phyloP scores from a whole-genome alignment of 2,329 filamentous ascomycete genomes.

The Stagonosporopsis vannaccii region DNA sequence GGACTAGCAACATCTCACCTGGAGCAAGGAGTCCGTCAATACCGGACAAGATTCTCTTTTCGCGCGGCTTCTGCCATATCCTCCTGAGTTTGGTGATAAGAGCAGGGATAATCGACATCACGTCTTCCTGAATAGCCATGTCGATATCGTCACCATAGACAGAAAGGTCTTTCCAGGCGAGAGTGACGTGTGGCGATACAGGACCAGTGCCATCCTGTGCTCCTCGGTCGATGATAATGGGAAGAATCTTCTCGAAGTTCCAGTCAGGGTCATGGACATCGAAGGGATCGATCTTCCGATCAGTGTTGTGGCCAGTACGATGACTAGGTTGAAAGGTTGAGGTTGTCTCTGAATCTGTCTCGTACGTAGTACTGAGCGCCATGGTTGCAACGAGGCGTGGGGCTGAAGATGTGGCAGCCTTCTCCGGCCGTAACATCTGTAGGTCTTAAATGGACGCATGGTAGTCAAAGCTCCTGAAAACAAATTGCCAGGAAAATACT shows the following conservation, averaged over 20 bases:
- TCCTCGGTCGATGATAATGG: background rate
- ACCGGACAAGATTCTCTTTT: slow-evolving; percentile 63
- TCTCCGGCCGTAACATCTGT: background rate
- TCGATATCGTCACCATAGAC: background rate
- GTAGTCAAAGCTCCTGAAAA: background rate
- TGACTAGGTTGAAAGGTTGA: background rate
- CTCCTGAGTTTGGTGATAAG: background rate
- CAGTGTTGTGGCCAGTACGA: background rate
- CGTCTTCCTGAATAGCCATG: background rate
- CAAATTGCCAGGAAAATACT: background rate
- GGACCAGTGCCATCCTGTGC: background rate
- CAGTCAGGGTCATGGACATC: background rate
- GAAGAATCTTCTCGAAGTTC: background rate
- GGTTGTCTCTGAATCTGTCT: background rate
- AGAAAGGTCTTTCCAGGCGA: background rate
- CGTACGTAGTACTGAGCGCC: background rate
- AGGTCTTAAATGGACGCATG: background rate
- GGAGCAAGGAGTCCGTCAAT: slow-evolving; percentile 60
- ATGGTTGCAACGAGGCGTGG: background rate
- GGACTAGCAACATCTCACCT: slow-evolving; percentile 28
- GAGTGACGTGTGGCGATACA: slow-evolving; percentile 1
- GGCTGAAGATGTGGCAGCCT: background rate
- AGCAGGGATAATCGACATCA: background rate
- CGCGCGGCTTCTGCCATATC: background rate
- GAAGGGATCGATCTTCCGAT: background rate